Base-by-base conservation (phyloP, 2,329 filamentous ascomycete species). In the Paecilomyces sp. region DNA sequence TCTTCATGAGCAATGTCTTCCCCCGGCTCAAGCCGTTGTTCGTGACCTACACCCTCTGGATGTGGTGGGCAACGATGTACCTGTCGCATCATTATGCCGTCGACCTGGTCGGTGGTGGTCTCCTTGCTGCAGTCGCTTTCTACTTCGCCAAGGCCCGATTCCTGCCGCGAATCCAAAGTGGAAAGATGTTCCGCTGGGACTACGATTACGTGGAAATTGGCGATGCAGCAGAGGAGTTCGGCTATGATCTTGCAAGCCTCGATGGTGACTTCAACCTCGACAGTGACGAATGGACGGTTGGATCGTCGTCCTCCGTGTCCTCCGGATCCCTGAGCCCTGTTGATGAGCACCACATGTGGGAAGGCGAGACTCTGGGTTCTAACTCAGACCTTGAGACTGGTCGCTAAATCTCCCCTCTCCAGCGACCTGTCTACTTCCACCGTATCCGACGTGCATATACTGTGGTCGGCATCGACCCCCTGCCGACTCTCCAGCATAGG, bases 61-160 rank as follows among this genome's bases (percentile, higher is more conserved):
- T 97, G 69, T 97, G 92, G 90, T 97, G 93, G 92, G 90, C 92
- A 12, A 97, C 93, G 66, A 96, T 97, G 91, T 97, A 97, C 72
- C 85, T 97, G 57, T 95, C 91, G 70, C 93, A 97, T 77, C 93
- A 97, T 79, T 97, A 97, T 73, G 93, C 92, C 33, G 89, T 97
- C 50, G 93, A 97, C 74, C 82, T 97, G 56, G 91, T 97, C 28
- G 91, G 85, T 36, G 93, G 93, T 66, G 91, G 88, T 72, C 80
- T 96, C 56, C 76, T 91, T 61, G 89, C 91, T 25, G 88, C 88
- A 12, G 80, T 89, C 56, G 86, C 89, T 60, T 97, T 91, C 81
- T 96, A 93, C 77, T 85, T 91, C 62, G 85, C 89, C 59, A 90
- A 90, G 71, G 84, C 88, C 51, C 86, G 87, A 61, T 96, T 91